These are phyloP conservation scores for Nicotiana undulata DNA, from an alignment of 257 asterid genomes.

Conservation along the genomic window DNA sequence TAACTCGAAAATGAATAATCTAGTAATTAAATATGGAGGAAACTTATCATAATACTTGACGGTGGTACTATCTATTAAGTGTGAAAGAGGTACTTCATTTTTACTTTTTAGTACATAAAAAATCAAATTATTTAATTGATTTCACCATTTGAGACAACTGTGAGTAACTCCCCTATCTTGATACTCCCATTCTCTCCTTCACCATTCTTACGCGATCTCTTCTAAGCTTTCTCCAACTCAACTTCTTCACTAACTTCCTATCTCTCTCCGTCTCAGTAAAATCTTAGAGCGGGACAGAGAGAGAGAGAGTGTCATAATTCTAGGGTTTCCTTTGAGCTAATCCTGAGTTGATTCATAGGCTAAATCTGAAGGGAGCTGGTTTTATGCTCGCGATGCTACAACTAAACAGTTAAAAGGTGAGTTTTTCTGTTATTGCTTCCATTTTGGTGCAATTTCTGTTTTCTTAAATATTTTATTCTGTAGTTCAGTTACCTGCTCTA, in stretches of 20 bases:
- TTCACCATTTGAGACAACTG: background rate
- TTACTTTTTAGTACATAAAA: too few species aligned
- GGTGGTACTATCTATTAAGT: too few species aligned
- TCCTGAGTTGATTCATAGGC: background rate
- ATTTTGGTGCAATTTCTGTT: background rate
- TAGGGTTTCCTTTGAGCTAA: conserved; percentile 2
- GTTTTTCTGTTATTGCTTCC: background rate
- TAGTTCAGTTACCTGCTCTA: background rate
- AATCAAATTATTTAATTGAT: background rate
- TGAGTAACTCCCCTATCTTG: background rate
- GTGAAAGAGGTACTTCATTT: too few species aligned
- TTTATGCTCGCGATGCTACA: background rate
- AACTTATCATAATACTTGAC: too few species aligned
- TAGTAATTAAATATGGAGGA: too few species aligned
- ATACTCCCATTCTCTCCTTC: background rate
- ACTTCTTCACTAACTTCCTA: background rate
- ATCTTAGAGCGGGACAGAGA: background rate
- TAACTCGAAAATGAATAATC: too few species aligned
- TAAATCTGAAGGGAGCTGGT: background rate
- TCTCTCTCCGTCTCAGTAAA: background rate
- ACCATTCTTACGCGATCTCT: conserved; percentile 7
- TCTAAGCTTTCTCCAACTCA: background rate
- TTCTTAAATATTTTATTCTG: background rate
- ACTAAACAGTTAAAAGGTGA: background rate
- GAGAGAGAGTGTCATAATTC: background rate